These are phyloP conservation scores for Galeopsis tetrahit DNA, from an alignment of 257 asterid genomes.

Conservation along the genomic window DNA sequence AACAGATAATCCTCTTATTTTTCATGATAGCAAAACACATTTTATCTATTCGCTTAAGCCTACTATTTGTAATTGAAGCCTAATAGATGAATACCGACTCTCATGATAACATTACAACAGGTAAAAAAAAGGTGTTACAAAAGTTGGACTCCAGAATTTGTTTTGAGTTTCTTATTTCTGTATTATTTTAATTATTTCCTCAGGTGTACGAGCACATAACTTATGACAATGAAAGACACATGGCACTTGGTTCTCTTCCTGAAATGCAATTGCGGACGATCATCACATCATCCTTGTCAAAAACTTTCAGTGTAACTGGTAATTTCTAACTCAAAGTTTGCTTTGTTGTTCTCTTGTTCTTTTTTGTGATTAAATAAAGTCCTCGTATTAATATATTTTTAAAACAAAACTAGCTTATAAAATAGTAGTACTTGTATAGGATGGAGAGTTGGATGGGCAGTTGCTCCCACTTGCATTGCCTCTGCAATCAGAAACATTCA, in stretches of 20 bases:
- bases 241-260: constrained; percentile 81
- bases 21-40: background rate
- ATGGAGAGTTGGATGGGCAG: constrained; percentile 98
- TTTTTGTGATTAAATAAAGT: background rate
- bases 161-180: background rate
- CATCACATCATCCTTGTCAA: constrained; percentile 87
- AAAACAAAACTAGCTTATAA: constrained; percentile 22
- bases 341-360: background rate
- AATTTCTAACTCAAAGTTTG: constrained; percentile 2
- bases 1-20: background rate
- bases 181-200: constrained; percentile 2
- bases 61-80: background rate
- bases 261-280: constrained; percentile 81
- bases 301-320: constrained; percentile 90
- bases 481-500: constrained; percentile 85
- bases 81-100: background rate
- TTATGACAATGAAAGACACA: constrained; percentile 58
- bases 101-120: background rate
- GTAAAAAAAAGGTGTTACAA: background rate
- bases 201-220: constrained; percentile 93
- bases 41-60: background rate
- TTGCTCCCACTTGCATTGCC: constrained; percentile 73
- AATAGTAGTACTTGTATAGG: constrained; percentile 44
- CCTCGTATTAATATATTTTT: background rate
- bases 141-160: background rate